Evolutionary conservation across 2,329 filamentous ascomycete species (phyloP).

Genomic region (Hypomyces rosellus): DNA sequence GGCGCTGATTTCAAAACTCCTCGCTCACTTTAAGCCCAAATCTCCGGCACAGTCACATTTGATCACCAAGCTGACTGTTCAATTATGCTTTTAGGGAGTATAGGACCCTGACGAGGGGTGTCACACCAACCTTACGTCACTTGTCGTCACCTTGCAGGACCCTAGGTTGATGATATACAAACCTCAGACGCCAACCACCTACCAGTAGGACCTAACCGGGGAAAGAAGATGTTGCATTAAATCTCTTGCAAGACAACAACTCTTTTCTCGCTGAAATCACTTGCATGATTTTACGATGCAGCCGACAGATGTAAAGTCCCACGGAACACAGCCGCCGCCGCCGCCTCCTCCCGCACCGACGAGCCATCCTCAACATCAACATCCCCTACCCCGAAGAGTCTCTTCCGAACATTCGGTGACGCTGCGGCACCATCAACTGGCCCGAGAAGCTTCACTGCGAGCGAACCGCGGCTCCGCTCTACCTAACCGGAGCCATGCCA

Average conservation of each 20-base stretch:
- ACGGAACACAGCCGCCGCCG: slow-evolving; percentile 20
- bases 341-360: not conserved
- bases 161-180: not conserved
- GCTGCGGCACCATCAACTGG: slow-evolving; percentile 39
- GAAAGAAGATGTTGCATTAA: slow-evolving; percentile 2
- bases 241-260: not conserved
- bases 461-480: slow-evolving; percentile 21
- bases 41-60: not conserved
- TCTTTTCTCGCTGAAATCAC: not conserved
- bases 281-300: slow-evolving; percentile 24
- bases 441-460: slow-evolving; percentile 34
- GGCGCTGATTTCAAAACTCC: too few species aligned
- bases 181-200: not conserved
- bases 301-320: slow-evolving; percentile 17
- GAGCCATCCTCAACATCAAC: slow-evolving; percentile 32
- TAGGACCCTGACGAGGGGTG: slow-evolving; percentile 4
- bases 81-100: slow-evolving; percentile 4
- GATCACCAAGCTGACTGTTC: not conserved
- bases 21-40: not conserved
- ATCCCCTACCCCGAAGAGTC: slow-evolving; percentile 38
- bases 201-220: not conserved
- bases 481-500: slow-evolving; percentile 12
- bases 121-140: slow-evolving; percentile 10
- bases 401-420: slow-evolving; percentile 43
- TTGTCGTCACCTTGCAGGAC: slow-evolving; percentile 3